Evolutionary conservation across 208 protist genomes (phyloP), one percentile per base, ranked within the genome.

Genomic region (Crithidia brevicula): DNA sequence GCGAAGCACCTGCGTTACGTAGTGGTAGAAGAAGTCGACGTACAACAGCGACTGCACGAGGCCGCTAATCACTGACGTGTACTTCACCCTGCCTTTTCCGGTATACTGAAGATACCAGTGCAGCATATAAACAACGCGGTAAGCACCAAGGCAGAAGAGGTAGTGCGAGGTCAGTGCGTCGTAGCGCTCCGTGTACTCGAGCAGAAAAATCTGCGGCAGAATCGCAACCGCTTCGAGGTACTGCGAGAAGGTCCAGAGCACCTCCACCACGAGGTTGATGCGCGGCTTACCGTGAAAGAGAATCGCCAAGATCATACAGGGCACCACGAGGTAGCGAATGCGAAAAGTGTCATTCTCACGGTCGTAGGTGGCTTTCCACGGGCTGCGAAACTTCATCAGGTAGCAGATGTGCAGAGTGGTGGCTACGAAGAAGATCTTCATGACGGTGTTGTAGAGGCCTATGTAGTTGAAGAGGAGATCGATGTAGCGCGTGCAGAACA

Each of bases 21-120:
- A 98, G 56, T 97, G 86, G 67, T 98, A 98, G 80, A 99, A 99
- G 68, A 99, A 99, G 80, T 99, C 98, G 4, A 88, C 64, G 62
- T 98, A 99, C 23, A 99, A 74, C 30, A 96, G 67, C 2, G 97
- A 97, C 77, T 99, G 98, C 27, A 99, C 82, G 3, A 95, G 46
- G 25, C 85, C 89, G 49, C 86, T 82, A 56, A 93, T 70, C 5
- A 95, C 88, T 0, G 87, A 95, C 18, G 95, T 79, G 42, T 38
- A 63, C 52, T 89, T 93, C n/a, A 95, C 72, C 25, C 79, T 74
- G 27, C 72, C 62, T 54, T 96, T 89, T 9, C 65, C 52, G 10
- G 74, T 61, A 76, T 95, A 98, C 30, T 95, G 86, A 46, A 95
- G 81, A 16, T 97, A 83, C 97, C 98, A 99, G 79, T 99, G 98